These are phyloP conservation scores for Monosporozyma unispora DNA, from an alignment of 805 yeast genomes.

Conservation along the genomic window DNA sequence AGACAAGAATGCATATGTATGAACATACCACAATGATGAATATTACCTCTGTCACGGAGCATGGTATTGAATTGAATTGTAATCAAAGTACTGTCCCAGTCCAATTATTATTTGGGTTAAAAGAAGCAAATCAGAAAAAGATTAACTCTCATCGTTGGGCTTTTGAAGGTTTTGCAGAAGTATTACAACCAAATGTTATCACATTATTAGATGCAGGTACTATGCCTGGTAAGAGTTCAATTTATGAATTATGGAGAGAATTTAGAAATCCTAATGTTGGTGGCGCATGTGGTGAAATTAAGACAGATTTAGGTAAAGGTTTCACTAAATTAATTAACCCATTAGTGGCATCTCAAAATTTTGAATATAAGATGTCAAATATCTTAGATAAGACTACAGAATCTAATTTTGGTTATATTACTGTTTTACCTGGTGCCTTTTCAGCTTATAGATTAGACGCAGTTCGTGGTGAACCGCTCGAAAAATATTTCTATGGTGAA, in stretches of 20 bases:
- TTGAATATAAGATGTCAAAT: constrained; percentile 93
- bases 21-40: constrained; percentile 93
- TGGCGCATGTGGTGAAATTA: constrained; percentile 97
- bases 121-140: constrained; percentile 80
- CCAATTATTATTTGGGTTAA: constrained; percentile 80
- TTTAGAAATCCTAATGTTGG: constrained; percentile 76
- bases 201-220: constrained; percentile 92
- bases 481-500: constrained; percentile 89
- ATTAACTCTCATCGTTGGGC: constrained; percentile 98
- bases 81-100: constrained; percentile 59
- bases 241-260: constrained; percentile 83
- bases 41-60: constrained; percentile 54
- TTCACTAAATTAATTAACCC: constrained; percentile 62
- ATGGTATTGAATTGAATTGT: constrained; percentile 48
- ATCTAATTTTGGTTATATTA: constrained; percentile 85
- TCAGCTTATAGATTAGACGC: constrained; percentile 89
- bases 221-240: constrained; percentile 73
- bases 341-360: constrained; percentile 90
- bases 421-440: constrained; percentile 94
- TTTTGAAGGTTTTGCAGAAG: constrained; percentile 81
- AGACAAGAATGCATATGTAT: constrained; percentile 79
- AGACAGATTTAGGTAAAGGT: constrained; percentile 65
- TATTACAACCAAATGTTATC: constrained; percentile 73
- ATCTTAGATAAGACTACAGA: constrained; percentile 94
- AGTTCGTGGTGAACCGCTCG: constrained; percentile 73